Percentiles rank a stretch among this genome's conserved stretches.
These are phyloP conservation scores for Selaginella moellendorffii DNA, from an alignment of 75 land plant species.

Conservation along the genomic window DNA sequence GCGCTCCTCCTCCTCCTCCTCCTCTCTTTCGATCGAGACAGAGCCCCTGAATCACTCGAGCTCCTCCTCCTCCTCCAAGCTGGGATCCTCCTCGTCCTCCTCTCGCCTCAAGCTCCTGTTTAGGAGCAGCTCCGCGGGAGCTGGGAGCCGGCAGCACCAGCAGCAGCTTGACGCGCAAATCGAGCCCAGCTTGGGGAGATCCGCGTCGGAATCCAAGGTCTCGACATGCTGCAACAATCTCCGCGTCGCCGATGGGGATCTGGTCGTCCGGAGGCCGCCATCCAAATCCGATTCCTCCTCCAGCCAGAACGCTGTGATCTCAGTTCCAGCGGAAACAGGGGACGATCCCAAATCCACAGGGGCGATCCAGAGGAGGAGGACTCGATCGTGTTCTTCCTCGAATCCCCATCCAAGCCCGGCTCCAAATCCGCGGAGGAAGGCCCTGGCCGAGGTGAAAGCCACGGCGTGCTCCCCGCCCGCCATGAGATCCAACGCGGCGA, in stretches of 20 bases:
- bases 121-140: not conserved
- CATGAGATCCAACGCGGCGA: not conserved
- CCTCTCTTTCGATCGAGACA: not conserved
- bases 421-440: not conserved
- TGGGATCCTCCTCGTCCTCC: not conserved
- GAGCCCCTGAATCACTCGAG: not conserved
- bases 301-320: not conserved
- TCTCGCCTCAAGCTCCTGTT: not conserved
- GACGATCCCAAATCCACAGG: not conserved
- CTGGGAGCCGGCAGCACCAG: not conserved
- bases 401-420: not conserved
- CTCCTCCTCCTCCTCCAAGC: not conserved
- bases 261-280: too few species aligned
- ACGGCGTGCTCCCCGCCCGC: not conserved
- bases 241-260: not conserved
- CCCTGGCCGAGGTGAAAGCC: not conserved
- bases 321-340: not conserved
- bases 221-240: not conserved
- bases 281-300: not conserved
- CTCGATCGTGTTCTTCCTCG: too few species aligned
- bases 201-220: slow-evolving; percentile 1
- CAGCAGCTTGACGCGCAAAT: too few species aligned
- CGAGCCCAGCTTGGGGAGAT: not conserved
- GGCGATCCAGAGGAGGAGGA: not conserved
- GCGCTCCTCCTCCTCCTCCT: not conserved